Conservation (phyloP, 148 eudicot genomes). For the Rhododendron williamsianum region DNA sequence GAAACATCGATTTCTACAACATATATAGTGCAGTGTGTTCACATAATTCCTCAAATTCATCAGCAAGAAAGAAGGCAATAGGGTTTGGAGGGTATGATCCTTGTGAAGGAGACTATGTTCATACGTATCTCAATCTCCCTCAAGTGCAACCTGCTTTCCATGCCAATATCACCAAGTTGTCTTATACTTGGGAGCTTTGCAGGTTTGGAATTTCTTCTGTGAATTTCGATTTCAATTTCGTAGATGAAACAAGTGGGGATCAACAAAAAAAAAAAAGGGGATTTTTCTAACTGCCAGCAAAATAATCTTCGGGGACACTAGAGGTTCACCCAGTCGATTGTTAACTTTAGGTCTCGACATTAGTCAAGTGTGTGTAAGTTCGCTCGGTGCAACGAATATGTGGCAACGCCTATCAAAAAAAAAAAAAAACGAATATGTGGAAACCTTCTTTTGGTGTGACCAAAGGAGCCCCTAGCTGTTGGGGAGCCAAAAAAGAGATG, state of each 20-base stretch:
- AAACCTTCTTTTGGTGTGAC: background rate
- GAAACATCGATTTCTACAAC: constrained; percentile 20
- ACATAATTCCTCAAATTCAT: background rate
- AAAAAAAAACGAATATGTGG: background rate
- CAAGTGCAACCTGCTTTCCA: constrained; percentile 22
- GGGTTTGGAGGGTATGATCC: constrained; percentile 17
- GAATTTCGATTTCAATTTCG: background rate
- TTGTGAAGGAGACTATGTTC: constrained; percentile 19
- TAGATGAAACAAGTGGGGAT: background rate
- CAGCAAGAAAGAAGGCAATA: background rate
- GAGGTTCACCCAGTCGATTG: background rate
- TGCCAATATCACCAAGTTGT: constrained; percentile 23
- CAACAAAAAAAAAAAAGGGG: background rate
- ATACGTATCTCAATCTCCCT: constrained; percentile 19
- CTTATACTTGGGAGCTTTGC: constrained; percentile 24
- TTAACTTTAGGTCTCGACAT: background rate
- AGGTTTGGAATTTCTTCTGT: constrained; percentile 9
- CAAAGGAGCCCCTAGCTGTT: background rate
- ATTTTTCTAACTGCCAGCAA: background rate
- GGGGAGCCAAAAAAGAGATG: background rate
- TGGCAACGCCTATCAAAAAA: background rate
- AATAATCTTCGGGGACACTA: background rate
- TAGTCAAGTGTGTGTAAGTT: background rate
- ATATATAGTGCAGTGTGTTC: constrained; percentile 21
- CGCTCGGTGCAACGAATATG: background rate